Evolutionary conservation across 2,329 filamentous ascomycete species (phyloP).

Genomic region (Botryotinia calthae): DNA sequence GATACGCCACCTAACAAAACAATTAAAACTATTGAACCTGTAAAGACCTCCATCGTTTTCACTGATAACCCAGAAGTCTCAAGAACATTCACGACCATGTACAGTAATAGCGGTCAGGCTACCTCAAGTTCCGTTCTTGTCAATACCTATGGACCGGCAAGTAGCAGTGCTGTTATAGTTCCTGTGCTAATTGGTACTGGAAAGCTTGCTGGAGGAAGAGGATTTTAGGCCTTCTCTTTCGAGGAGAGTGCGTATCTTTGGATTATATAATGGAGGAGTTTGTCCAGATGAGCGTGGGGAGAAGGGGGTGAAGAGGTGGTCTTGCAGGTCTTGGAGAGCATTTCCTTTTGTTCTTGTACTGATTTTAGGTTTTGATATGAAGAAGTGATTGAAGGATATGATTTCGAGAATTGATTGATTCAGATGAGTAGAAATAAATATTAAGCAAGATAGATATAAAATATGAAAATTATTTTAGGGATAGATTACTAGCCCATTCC

Average conservation of each 20-base stretch:
- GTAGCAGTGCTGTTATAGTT: neutral
- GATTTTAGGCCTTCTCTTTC: neutral
- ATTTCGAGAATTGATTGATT: neutral
- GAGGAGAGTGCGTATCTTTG: neutral
- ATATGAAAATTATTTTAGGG: neutral
- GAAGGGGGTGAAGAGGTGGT: neutral
- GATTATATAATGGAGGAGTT: neutral
- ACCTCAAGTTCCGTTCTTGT: neutral
- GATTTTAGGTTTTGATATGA: neutral
- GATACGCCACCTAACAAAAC: neutral
- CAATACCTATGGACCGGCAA: neutral
- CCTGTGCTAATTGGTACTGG: neutral
- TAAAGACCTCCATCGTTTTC: neutral
- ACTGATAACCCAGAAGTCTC: neutral
- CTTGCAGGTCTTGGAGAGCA: neutral
- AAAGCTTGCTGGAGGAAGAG: neutral
- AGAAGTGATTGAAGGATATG: neutral
- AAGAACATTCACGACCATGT: neutral
- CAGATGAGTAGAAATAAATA: too few relatives aligned
- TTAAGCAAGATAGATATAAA: neutral
- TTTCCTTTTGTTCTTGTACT: neutral
- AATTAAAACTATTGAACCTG: neutral
- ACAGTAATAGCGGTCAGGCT: neutral
- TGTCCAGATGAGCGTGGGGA: neutral
- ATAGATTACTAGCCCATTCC: too few relatives aligned